Evolutionary conservation across 2,329 filamentous ascomycete species (phyloP).

Genomic region (Paecilomyces niveus): DNA sequence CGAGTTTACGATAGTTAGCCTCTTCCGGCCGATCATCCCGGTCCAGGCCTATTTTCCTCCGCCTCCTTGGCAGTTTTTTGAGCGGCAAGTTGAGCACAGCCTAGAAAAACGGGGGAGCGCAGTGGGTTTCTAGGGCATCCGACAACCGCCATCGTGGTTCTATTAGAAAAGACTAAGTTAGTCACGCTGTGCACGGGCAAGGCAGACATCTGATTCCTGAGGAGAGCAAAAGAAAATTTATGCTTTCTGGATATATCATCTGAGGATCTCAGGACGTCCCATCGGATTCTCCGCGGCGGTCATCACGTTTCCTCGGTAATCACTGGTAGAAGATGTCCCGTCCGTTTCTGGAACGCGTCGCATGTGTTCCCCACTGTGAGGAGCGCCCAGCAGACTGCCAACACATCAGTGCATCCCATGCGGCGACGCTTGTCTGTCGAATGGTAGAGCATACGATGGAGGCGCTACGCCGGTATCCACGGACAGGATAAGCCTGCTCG

Average conservation of each 20-base stretch:
- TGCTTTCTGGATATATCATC: background rate
- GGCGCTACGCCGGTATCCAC: background rate
- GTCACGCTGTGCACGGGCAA: background rate
- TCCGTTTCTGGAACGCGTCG: slow-evolving; percentile 33
- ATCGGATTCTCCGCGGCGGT: background rate
- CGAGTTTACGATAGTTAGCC: background rate
- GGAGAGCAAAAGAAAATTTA: background rate
- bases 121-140: background rate
- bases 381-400: slow-evolving; percentile 61
- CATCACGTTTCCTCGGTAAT: background rate
- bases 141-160: background rate
- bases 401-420: slow-evolving; percentile 67
- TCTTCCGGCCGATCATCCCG: background rate
- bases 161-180: background rate
- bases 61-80: background rate
- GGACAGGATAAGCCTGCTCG: background rate
- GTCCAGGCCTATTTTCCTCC: background rate
- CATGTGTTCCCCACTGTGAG: slow-evolving; percentile 43
- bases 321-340: slow-evolving; percentile 18
- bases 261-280: background rate
- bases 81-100: background rate
- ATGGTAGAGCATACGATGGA: slow-evolving; percentile 1
- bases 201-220: background rate
- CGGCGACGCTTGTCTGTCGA: slow-evolving; percentile 4
- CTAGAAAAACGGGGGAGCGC: background rate